phyloP scores from a whole-genome alignment of 140 eudicot genomes.

The Ambrosia hybrid region DNA sequence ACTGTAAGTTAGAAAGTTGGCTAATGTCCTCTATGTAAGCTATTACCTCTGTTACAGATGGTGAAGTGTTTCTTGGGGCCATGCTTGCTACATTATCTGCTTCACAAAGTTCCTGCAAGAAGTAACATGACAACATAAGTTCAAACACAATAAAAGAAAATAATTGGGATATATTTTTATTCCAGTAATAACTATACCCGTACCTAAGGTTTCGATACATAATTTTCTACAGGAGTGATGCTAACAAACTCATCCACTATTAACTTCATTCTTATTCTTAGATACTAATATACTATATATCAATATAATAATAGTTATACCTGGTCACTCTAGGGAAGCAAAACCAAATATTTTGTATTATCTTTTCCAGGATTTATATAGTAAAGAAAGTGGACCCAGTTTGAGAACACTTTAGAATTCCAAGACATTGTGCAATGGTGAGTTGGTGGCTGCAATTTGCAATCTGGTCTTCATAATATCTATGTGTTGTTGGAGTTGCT shows the following conservation, averaged over 20 bases:
- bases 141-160: slow-evolving; percentile 1
- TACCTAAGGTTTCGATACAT: slow-evolving; percentile 49
- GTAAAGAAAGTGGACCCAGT: neutral
- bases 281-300: too few species aligned
- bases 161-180: neutral
- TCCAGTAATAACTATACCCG: slow-evolving; percentile 41
- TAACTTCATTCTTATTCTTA: neutral
- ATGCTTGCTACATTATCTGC: slow-evolving; percentile 52
- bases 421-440: slow-evolving; percentile 16
- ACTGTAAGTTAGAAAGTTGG: neutral
- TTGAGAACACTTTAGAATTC: slow-evolving; percentile 6
- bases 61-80: slow-evolving; percentile 45
- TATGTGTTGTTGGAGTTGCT: slow-evolving; percentile 17
- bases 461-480: slow-evolving; percentile 8
- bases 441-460: slow-evolving; percentile 5
- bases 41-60: slow-evolving; percentile 57
- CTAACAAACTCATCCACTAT: slow-evolving; percentile 85
- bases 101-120: slow-evolving; percentile 52
- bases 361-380: neutral
- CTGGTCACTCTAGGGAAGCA: slow-evolving; percentile 6
- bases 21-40: neutral
- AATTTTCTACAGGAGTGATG: slow-evolving; percentile 72
- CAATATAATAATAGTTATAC: neutral
- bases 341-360: neutral
- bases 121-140: slow-evolving; percentile 22